Evolutionary conservation across 306 rosid genomes (phyloP).

Genomic region (Begonia fuchsioides): DNA sequence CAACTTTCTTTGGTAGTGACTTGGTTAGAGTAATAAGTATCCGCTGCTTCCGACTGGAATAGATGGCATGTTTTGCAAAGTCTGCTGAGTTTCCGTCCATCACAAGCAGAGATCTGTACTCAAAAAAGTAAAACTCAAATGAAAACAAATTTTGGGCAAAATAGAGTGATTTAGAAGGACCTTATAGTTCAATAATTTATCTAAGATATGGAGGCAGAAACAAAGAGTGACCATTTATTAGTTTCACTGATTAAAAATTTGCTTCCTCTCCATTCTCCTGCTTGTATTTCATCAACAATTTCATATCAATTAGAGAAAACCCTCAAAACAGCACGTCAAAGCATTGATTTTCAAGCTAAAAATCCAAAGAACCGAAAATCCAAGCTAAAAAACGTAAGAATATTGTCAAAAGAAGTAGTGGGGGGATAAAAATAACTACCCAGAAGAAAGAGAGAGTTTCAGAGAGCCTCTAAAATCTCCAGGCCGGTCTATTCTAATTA

Average conservation of each 20-base stretch:
- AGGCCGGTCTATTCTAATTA: conserved; percentile 40
- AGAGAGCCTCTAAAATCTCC: conserved; percentile 71
- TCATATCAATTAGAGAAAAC: too few species aligned
- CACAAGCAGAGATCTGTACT: conserved; percentile 48
- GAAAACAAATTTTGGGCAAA: too few species aligned
- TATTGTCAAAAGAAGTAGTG: conserved; percentile 5
- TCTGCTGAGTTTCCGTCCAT: conserved; percentile 72
- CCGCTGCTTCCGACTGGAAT: conserved; percentile 67
- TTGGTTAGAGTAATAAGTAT: conserved; percentile 62
- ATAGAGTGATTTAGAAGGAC: too few species aligned
- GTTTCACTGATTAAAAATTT: too few species aligned
- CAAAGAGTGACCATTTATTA: too few species aligned
- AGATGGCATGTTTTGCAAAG: conserved; percentile 64
- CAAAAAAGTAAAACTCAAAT: conserved; percentile 7
- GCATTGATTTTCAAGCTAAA: too few species aligned
- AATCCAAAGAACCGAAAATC: too few species aligned
- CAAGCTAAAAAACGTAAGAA: too few species aligned
- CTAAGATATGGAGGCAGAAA: neutral
- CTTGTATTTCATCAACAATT: too few species aligned
- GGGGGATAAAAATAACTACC: conserved; percentile 34
- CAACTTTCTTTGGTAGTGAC: conserved; percentile 50
- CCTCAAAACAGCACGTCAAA: too few species aligned
- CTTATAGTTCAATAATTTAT: too few species aligned
- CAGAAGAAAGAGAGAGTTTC: conserved; percentile 63
- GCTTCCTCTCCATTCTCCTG: too few species aligned